phyloP scores from a whole-genome alignment of 495 filamentous ascomycete genomes.

The Talaromyces nanjingensis region DNA sequence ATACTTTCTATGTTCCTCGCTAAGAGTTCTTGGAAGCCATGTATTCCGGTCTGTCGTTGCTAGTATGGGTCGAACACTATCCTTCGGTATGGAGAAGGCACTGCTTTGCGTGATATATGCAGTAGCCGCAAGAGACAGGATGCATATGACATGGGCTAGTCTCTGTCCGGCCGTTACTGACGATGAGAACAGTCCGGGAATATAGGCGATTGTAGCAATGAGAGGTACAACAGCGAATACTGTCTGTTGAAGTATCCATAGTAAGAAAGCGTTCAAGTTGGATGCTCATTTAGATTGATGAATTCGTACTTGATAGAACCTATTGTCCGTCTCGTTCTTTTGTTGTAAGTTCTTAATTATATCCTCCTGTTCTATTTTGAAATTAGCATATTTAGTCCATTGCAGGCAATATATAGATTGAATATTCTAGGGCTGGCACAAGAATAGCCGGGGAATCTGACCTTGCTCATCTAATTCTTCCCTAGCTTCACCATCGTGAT shows the following conservation, averaged over 20 bases:
- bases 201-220: constrained; percentile 42
- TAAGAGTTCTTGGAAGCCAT: constrained; percentile 10
- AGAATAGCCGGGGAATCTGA: constrained; percentile 14
- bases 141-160: constrained; percentile 15
- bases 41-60: neutral
- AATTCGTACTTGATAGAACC: constrained; percentile 45
- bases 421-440: neutral
- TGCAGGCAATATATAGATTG: constrained; percentile 6
- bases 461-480: constrained; percentile 61
- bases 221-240: constrained; percentile 53
- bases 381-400: constrained; percentile 11
- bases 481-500: constrained; percentile 30
- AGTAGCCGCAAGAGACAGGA: constrained; percentile 54
- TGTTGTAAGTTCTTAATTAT: constrained; percentile 51
- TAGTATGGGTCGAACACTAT: constrained; percentile 14
- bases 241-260: constrained; percentile 22
- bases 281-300: neutral
- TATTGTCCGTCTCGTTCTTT: constrained; percentile 53
- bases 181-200: constrained; percentile 39
- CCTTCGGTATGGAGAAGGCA: constrained; percentile 21
- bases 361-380: constrained; percentile 58
- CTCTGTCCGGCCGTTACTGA: constrained; percentile 5
- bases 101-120: constrained; percentile 40
- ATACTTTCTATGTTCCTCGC: constrained; percentile 10
- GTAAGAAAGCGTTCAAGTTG: neutral